Conservation (phyloP, 805 yeast species). For the Wickerhamomyces rabaulensis region DNA sequence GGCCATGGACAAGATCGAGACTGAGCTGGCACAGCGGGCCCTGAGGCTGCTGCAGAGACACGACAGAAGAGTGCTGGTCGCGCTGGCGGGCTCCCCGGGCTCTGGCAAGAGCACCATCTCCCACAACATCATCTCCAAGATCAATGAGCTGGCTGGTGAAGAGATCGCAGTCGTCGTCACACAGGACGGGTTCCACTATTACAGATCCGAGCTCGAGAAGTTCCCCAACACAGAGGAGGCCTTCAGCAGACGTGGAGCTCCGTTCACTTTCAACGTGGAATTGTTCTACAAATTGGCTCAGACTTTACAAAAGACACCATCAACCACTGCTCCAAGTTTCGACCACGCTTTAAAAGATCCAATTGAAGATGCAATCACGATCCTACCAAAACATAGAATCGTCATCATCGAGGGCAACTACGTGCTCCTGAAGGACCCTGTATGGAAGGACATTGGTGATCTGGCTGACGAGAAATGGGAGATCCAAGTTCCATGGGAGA, state of each 20-base stretch:
- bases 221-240: conserved; percentile 57
- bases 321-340: conserved; percentile 12
- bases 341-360: conserved; percentile 17
- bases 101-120: conserved; percentile 12
- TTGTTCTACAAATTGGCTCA: conserved; percentile 9
- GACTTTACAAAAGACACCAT: conserved; percentile 33
- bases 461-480: conserved; percentile 12
- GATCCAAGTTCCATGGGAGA: conserved; percentile 2
- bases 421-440: conserved; percentile 11
- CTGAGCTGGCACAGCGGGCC: conserved; percentile 1
- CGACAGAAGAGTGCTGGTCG: conserved; percentile 7
- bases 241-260: conserved; percentile 70
- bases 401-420: conserved; percentile 17
- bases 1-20: conserved; percentile 9
- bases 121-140: conserved; percentile 1
- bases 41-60: conserved; percentile 1
- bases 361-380: conserved; percentile 3
- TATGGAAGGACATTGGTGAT: conserved; percentile 11
- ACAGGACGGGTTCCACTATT: conserved; percentile 78
- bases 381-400: conserved; percentile 10
- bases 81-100: conserved; percentile 11
- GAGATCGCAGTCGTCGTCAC: conserved; percentile 45
- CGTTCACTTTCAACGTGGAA: conserved; percentile 68
- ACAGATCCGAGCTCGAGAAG: conserved; percentile 39
- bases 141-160: conserved; percentile 2